These are phyloP conservation scores for Prunus salicina DNA, from an alignment of 306 rosid genomes.

Conservation along the genomic window DNA sequence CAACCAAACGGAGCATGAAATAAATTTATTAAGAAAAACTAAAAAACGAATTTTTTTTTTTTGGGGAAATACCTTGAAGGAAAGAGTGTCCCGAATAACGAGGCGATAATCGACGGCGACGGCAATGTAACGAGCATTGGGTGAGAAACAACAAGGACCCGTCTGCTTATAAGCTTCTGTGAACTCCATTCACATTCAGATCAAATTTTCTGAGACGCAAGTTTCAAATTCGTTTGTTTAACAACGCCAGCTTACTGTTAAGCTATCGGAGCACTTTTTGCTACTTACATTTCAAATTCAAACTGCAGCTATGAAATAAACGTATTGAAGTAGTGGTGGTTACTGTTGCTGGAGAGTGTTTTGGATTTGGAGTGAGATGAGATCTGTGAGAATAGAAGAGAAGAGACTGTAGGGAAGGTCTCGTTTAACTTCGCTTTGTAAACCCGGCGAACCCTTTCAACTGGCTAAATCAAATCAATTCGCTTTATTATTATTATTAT, in stretches of 20 bases:
- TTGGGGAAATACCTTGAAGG: slow-evolving; percentile 55
- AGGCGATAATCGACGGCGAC: slow-evolving; percentile 97
- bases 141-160: slow-evolving; percentile 94
- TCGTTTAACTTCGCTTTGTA: too few species aligned
- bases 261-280: background rate
- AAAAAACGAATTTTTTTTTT: too few species aligned
- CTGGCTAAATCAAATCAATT: too few species aligned
- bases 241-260: background rate
- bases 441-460: too few species aligned
- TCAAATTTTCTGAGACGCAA: background rate
- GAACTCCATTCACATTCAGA: slow-evolving; percentile 63
- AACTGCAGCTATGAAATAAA: too few species aligned
- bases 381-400: background rate
- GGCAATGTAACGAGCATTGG: slow-evolving; percentile 85
- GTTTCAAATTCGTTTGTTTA: background rate
- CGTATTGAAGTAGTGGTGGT: background rate
- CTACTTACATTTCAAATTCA: too few species aligned
- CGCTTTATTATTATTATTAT: too few species aligned
- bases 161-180: slow-evolving; percentile 90
- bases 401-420: too few species aligned
- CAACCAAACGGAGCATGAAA: background rate
- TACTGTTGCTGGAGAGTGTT: background rate
- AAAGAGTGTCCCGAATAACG: slow-evolving; percentile 85
- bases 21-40: background rate
- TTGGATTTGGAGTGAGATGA: background rate